Base-by-base conservation (phyloP, 75 land plant genomes). In the Cryptomeria japonica region DNA sequence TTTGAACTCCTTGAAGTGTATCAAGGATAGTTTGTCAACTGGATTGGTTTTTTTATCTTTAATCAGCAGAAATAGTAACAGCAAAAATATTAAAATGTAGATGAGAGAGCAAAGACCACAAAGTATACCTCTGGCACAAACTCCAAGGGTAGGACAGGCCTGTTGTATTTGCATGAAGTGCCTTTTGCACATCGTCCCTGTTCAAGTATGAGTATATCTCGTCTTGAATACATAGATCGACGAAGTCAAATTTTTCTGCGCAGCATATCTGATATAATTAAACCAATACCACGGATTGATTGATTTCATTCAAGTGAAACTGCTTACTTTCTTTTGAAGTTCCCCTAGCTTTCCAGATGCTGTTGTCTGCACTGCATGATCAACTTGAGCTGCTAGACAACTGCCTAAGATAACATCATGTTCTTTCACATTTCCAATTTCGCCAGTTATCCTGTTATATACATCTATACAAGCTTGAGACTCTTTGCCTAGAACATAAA, bases 161-260 rank as follows among this genome's bases (percentile, higher is more conserved):
- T 75, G 77, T 75, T 75, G 78, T 84, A 39, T 92, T 92, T 84
- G 93, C 93, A 90, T 92, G 93, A 41, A 91, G 89, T 44, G 92
- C 89, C 76, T 87, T 64, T 51, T 91, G 91, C 37, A 89, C 92
- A 37, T 91, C 85, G 14, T 77, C 70, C 32, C 56, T 84, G 87
- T 91, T 91, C 18, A 91, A 82, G 78, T 89, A 91, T 32, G 72
- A 34, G 5, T 37, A 22, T 39, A 88, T 82, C 37, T 88, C n/a
- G 28, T 82, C 32, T 32, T 36, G 39, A 61, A 86, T 47, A 85
- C 92, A 91, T 0, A 79, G 92, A 89, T 91, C 91, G 80, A 46
- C 41, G 25, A 8, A 7, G 28, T 79, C 22, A 42, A 82, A 28
- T 41, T 80, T 38, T 80, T 80, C 5, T 18, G 34, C 0, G 13